phyloP scores from a whole-genome alignment of 2,329 filamentous ascomycete species.

The Didymella segeticola region DNA sequence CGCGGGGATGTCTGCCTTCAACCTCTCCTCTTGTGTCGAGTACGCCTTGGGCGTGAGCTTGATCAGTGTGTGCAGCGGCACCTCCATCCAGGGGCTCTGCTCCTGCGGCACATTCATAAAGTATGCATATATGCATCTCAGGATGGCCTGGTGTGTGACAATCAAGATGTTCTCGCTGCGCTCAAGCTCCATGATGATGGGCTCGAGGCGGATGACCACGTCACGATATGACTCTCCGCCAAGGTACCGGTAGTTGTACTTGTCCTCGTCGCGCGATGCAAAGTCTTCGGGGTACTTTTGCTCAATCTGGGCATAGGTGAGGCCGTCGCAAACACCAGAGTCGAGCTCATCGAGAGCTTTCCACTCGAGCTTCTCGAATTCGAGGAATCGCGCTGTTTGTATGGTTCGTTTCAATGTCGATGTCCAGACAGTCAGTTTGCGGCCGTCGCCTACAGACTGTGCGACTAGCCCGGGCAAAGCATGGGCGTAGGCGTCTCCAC shows the following conservation, averaged over 20 bases:
- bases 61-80: constrained; percentile 94
- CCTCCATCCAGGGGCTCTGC: constrained; percentile 97
- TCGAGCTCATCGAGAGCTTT: constrained; percentile 98
- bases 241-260: constrained; percentile 99
- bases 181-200: constrained; percentile 99
- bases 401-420: constrained; percentile 85
- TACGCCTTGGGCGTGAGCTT: constrained; percentile 96
- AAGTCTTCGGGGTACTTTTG: constrained; percentile 93
- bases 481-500: constrained; percentile 85
- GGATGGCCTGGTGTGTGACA: constrained; percentile 94
- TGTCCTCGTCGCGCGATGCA: constrained; percentile 92
- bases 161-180: constrained; percentile 96
- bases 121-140: constrained; percentile 97
- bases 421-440: constrained; percentile 75
- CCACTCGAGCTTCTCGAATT: constrained; percentile 97
- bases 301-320: constrained; percentile 96
- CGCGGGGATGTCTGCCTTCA: constrained; percentile 89
- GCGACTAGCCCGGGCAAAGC: constrained; percentile 84
- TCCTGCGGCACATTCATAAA: constrained; percentile 98
- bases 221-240: constrained; percentile 96
- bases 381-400: constrained; percentile 84
- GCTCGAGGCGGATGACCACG: constrained; percentile 95
- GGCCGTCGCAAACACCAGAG: constrained; percentile 92
- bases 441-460: constrained; percentile 80
- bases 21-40: constrained; percentile 86